Evolutionary conservation across 345 rosid genomes (phyloP).

Genomic region (Eutrema japonicum): DNA sequence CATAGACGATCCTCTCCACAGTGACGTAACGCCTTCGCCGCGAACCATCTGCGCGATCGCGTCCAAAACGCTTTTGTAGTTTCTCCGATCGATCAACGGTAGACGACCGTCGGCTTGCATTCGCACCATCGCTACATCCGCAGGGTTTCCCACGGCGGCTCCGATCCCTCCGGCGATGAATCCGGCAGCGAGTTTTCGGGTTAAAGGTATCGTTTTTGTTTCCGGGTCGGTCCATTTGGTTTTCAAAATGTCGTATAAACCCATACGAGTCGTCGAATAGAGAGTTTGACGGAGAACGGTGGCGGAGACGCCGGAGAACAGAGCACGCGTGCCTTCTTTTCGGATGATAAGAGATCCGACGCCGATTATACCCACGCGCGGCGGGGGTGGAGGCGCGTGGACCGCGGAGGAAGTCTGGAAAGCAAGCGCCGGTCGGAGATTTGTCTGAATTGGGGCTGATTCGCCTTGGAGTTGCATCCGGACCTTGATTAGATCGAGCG

Average conservation of each 20-base stretch:
- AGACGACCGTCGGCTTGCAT: conserved; percentile 95
- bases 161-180: conserved; percentile 81
- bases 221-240: conserved; percentile 73
- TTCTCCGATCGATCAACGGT: conserved; percentile 63
- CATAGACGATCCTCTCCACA: conserved; percentile 85
- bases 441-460: conserved; percentile 47
- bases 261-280: conserved; percentile 90
- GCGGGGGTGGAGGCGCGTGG: conserved; percentile 44
- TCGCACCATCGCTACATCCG: conserved; percentile 92
- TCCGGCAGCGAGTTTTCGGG: conserved; percentile 62
- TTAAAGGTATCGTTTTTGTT: conserved; percentile 58
- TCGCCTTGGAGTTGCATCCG: conserved; percentile 94
- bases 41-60: conserved; percentile 70
- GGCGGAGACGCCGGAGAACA: conserved; percentile 85
- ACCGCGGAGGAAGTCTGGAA: conserved; percentile 50
- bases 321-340: conserved; percentile 68
- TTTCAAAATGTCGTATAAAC: conserved; percentile 74
- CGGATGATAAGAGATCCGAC: conserved; percentile 61
- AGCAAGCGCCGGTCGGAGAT: conserved; percentile 72
- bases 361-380: conserved; percentile 59
- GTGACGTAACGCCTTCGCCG: conserved; percentile 72
- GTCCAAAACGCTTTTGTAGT: conserved; percentile 77
- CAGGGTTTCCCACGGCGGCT: conserved; percentile 85
- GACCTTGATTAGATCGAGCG: conserved; percentile 85
- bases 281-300: conserved; percentile 84